Conservation (phyloP, 345 rosid species). For the Erysimum cheiranthoides region DNA sequence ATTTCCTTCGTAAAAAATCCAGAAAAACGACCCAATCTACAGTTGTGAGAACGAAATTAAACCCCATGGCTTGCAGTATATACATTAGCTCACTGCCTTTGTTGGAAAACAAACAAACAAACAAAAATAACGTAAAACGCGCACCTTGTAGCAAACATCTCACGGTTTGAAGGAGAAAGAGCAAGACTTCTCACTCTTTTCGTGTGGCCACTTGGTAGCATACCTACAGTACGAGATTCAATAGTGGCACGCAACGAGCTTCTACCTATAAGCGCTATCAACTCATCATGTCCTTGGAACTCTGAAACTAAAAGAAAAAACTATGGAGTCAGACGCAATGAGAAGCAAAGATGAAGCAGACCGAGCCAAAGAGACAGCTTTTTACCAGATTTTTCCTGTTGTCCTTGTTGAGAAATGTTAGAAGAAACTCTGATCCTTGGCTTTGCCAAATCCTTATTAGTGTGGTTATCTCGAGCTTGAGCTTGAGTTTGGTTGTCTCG, state of each 20-base stretch:
- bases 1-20: slow-evolving; percentile 13
- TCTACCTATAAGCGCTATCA: slow-evolving; percentile 49
- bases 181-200: slow-evolving; percentile 50
- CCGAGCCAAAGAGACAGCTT: not conserved
- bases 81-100: slow-evolving; percentile 1
- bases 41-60: slow-evolving; percentile 9
- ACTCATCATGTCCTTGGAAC: slow-evolving; percentile 45
- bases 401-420: slow-evolving; percentile 29
- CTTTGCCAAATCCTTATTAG: slow-evolving; percentile 19
- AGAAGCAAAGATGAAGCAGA: slow-evolving; percentile 20
- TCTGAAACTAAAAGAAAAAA: slow-evolving; percentile 20
- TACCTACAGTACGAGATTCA: slow-evolving; percentile 32
- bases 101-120: not conserved
- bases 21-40: not conserved
- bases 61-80: not conserved
- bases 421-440: slow-evolving; percentile 35
- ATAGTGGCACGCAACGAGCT: slow-evolving; percentile 46
- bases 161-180: slow-evolving; percentile 43
- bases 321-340: slow-evolving; percentile 8
- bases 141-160: slow-evolving; percentile 47
- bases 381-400: slow-evolving; percentile 37
- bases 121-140: not conserved
- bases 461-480: slow-evolving; percentile 24
- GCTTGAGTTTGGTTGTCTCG: slow-evolving; percentile 10
- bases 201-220: slow-evolving; percentile 48